These are phyloP conservation scores for Scheffersomyces lignosus DNA, from an alignment of 805 yeast species.

Conservation along the genomic window DNA sequence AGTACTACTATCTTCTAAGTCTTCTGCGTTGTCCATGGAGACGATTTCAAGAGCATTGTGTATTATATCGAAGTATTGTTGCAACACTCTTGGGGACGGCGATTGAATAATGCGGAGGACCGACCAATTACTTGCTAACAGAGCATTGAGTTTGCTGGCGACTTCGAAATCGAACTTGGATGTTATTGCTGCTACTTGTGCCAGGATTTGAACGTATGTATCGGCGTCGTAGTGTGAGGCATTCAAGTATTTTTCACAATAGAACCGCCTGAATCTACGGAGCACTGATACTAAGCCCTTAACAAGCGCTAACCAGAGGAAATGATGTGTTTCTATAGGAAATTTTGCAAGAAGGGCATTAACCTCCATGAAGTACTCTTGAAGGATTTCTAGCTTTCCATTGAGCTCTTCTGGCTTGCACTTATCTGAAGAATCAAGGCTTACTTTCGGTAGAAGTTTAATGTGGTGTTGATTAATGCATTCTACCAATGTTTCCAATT, in stretches of 20 bases:
- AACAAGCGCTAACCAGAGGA: slow-evolving; percentile 20
- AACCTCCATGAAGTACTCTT: slow-evolving; percentile 17
- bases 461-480: background rate
- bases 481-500: background rate
- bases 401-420: slow-evolving; percentile 11
- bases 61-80: background rate
- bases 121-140: background rate
- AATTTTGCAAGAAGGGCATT: slow-evolving; percentile 10
- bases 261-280: slow-evolving; percentile 6
- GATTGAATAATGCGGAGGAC: background rate
- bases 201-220: background rate
- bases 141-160: background rate
- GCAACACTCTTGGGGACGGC: background rate
- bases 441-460: background rate
- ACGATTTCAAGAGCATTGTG: background rate
- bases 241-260: slow-evolving; percentile 2
- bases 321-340: slow-evolving; percentile 11
- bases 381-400: slow-evolving; percentile 14
- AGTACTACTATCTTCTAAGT: background rate
- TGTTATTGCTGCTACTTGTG: background rate
- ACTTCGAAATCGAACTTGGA: background rate
- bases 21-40: background rate
- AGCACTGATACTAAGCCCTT: slow-evolving; percentile 7
- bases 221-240: background rate
- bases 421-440: background rate